Evolutionary conservation across 192 early-diverging fungal species (phyloP), one percentile per base, ranked within the genome.

Genomic region (Lobosporangium transversale): DNA sequence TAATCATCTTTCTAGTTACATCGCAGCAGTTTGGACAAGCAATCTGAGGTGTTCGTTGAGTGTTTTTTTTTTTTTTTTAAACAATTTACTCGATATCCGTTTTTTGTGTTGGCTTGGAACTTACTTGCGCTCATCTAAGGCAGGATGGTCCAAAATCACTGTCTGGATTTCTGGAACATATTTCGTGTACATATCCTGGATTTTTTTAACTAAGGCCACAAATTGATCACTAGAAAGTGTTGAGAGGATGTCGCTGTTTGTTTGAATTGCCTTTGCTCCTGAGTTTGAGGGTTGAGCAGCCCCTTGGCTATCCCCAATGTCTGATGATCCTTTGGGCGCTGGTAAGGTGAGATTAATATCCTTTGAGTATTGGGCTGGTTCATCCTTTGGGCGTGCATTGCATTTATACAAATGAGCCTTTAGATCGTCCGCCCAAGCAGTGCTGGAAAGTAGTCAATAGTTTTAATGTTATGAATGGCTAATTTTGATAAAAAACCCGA

Each of bases 351-450:
- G 50, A 30, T 86, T 86, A 53, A 79, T 36, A 63, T 86, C 83
- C 42, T 70, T 42, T 10, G 68, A 68, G 53, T 67, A 70, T 31
- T 67, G 71, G 3, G 70, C 33, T 1, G 70, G 48, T 18, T 30
- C 40, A 18, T 82, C 79, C 59, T 71, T 78, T 3, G 92, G 92
- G 23, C 89, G 64, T 17, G 87, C 68, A 66, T 92, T 92, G 66
- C 92, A 93, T 15, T 79, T 79, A 20, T 71, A 79, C 75, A 93
- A 66, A 67, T 93, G 92, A 7, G 62, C 52, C 56, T 84, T 87
- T 10, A 93, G 78, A 30, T 84, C 82, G 14, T 73, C 78, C 21
- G 79, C 78, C 58, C 79, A 81, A 3, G 87, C 80, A 15, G 87
- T 86, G 47, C 88, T 89, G 57, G 20, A 53, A 37, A 10, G 47